Base-by-base conservation (phyloP, 306 rosid species). In the Begonia peltatifolia region DNA sequence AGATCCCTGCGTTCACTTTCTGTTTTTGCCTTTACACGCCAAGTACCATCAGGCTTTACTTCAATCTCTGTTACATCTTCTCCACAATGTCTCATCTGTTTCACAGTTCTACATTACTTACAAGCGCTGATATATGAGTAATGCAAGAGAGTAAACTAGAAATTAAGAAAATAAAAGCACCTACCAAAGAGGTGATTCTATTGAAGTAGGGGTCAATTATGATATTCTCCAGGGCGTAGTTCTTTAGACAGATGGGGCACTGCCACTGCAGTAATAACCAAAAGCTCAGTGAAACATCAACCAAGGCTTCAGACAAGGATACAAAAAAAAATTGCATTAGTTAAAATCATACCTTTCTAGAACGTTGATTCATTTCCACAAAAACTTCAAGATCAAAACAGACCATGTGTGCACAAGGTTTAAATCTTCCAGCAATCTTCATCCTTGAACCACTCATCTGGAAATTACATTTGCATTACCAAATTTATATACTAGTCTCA, bases 371-470 rank as follows among this genome's bases (percentile, higher is more conserved):
- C 80, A 92, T 42, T 72, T 92, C 99, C 63, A 92, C 94, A 77
- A 92, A 86, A 71, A 92, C 82, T 50, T 86, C 96, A 74, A 92
- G 99, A 79, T 92, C 99, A 63, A 92, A 92, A 76, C 96, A 92
- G 56, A 93, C 93, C 79, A 92, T 77, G 75, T 92, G 99, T 65
- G 59, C 70, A 72, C 99, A 92, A 53, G 96, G 96, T 67, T 83
- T 92, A 63, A 92, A 92, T 72, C 99, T 82, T 72, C 96, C 99
- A 56, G 99, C 94, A 62, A 86, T 68, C 79, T 87, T 92, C 88
- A 92, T 92, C 71, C 99, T 92, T 22, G 94, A 86, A 62, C 99
- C 99, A 70, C 99, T 92, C 96, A 92, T 83, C 99, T 92, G 61
- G 46, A 67, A 7, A 30, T 30, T 30, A 30, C 38, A 30, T 30